These are phyloP conservation scores for Aphanoascus verrucosus DNA, from an alignment of 2,329 filamentous ascomycete genomes.

Conservation along the genomic window DNA sequence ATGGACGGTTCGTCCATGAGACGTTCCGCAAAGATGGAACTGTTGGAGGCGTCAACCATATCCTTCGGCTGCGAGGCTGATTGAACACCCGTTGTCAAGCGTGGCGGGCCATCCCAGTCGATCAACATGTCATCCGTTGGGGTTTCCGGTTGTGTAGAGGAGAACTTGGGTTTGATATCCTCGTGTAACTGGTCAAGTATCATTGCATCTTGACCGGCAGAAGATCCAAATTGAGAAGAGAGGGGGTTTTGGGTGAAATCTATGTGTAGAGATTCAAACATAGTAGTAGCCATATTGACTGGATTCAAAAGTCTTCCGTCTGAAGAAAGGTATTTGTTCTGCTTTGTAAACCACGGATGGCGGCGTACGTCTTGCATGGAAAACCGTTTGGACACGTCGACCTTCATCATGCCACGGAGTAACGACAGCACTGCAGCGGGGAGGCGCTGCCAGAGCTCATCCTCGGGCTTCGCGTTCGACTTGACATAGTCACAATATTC, in stretches of 20 bases:
- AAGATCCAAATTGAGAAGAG: slow-evolving; percentile 27
- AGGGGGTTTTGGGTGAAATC: slow-evolving; percentile 65
- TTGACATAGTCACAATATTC: slow-evolving; percentile 82
- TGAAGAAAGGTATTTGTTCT: slow-evolving; percentile 62
- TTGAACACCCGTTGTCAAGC: slow-evolving; percentile 40
- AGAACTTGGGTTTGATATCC: slow-evolving; percentile 43
- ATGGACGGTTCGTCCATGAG: slow-evolving; percentile 76
- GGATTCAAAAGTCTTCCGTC: slow-evolving; percentile 70
- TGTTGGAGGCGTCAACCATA: slow-evolving; percentile 25
- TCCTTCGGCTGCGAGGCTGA: slow-evolving; percentile 40
- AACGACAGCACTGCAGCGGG: slow-evolving; percentile 66
- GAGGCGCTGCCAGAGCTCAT: slow-evolving; percentile 74
- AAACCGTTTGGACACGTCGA: slow-evolving; percentile 66
- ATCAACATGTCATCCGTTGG: slow-evolving; percentile 64
- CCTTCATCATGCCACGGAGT: slow-evolving; percentile 82
- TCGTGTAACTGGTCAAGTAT: slow-evolving; percentile 49
- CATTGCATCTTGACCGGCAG: slow-evolving; percentile 47
- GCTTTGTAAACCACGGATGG: slow-evolving; percentile 88
- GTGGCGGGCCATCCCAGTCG: slow-evolving; percentile 72
- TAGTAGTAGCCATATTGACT: slow-evolving; percentile 77
- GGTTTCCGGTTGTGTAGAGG: slow-evolving; percentile 78
- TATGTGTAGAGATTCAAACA: slow-evolving; percentile 84
- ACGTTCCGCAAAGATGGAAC: slow-evolving; percentile 44
- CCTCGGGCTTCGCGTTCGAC: slow-evolving; percentile 67
- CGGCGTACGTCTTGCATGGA: slow-evolving; percentile 75